Percentiles rank a stretch among this genome's conserved stretches.
These are phyloP conservation scores for Trichophyton schoenleinii DNA, from an alignment of 2,329 filamentous ascomycete species.

Conservation along the genomic window DNA sequence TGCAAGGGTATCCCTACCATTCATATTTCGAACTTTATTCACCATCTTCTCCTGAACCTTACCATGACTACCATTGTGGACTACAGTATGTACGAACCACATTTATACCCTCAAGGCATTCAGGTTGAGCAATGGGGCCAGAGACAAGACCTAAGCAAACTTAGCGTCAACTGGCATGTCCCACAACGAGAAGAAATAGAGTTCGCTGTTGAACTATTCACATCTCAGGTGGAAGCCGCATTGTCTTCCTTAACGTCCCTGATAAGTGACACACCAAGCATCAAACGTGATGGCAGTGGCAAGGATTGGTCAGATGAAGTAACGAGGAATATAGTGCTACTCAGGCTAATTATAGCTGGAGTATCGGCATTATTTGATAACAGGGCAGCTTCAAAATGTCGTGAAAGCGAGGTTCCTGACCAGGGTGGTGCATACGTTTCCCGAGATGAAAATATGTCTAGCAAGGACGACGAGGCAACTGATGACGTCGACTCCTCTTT, in stretches of 20 bases:
- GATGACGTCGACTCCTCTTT: slow-evolving; percentile 40
- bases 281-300: slow-evolving; percentile 86
- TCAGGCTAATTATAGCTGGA: slow-evolving; percentile 80
- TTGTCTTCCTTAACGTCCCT: slow-evolving; percentile 62
- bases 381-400: slow-evolving; percentile 50
- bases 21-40: slow-evolving; percentile 93
- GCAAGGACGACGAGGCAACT: slow-evolving; percentile 14
- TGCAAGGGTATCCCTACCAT: slow-evolving; percentile 90
- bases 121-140: slow-evolving; percentile 74
- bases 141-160: slow-evolving; percentile 56
- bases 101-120: slow-evolving; percentile 56
- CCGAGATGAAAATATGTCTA: slow-evolving; percentile 29
- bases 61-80: slow-evolving; percentile 91
- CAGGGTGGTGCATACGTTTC: slow-evolving; percentile 33
- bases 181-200: slow-evolving; percentile 67
- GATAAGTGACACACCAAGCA: slow-evolving; percentile 66
- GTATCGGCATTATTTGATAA: slow-evolving; percentile 83
- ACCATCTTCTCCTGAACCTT: slow-evolving; percentile 86
- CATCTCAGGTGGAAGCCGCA: slow-evolving; percentile 67
- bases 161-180: slow-evolving; percentile 85
- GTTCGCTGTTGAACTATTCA: slow-evolving; percentile 82
- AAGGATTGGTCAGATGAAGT: slow-evolving; percentile 99
- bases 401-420: slow-evolving; percentile 31
- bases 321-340: slow-evolving; percentile 72
- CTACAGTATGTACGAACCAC: slow-evolving; percentile 74